These are phyloP conservation scores for Peronosclerospora sorghi DNA, from an alignment of 352 stramenopile genomes.

Conservation along the genomic window DNA sequence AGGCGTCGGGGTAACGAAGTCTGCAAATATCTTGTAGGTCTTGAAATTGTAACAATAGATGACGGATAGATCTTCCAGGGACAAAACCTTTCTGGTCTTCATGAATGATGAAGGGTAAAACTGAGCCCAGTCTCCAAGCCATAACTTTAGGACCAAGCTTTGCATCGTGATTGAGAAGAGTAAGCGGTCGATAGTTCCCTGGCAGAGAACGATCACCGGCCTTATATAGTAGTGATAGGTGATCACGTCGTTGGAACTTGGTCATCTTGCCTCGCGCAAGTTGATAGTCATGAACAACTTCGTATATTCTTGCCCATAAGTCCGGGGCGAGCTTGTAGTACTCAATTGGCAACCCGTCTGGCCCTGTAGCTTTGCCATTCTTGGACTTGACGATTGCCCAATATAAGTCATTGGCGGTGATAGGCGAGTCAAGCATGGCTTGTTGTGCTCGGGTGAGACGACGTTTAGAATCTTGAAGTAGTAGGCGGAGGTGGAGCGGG, in stretches of 20 bases:
- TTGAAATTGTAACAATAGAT: constrained; percentile 6
- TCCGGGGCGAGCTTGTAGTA: too few relatives aligned
- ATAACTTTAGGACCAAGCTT: constrained; percentile 6
- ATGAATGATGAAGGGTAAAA: constrained; percentile 4
- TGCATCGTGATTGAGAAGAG: constrained; percentile 9
- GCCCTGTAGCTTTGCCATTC: constrained; percentile 3
- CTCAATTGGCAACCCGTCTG: constrained; percentile 5
- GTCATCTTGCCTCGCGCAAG: constrained; percentile 7
- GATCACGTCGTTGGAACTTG: constrained; percentile 6
- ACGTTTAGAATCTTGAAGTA: background rate
- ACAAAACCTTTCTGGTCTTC: too few relatives aligned
- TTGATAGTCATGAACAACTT: constrained; percentile 5
- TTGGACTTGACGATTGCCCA: constrained; percentile 7
- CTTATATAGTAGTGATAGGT: constrained; percentile 7
- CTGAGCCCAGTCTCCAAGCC: background rate
- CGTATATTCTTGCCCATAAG: constrained; percentile 3
- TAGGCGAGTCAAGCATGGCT: too few relatives aligned
- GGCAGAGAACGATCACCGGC: background rate
- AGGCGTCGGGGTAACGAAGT: background rate
- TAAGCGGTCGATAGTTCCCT: constrained; percentile 7
- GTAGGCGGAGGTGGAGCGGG: background rate
- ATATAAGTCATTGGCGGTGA: constrained; percentile 9
- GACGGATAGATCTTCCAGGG: background rate
- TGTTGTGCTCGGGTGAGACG: background rate
- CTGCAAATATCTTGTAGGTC: background rate